Evolutionary conservation across 129 eudicot species (phyloP), one percentile per base, ranked within the genome.

Genomic region (Tagetes patula): DNA sequence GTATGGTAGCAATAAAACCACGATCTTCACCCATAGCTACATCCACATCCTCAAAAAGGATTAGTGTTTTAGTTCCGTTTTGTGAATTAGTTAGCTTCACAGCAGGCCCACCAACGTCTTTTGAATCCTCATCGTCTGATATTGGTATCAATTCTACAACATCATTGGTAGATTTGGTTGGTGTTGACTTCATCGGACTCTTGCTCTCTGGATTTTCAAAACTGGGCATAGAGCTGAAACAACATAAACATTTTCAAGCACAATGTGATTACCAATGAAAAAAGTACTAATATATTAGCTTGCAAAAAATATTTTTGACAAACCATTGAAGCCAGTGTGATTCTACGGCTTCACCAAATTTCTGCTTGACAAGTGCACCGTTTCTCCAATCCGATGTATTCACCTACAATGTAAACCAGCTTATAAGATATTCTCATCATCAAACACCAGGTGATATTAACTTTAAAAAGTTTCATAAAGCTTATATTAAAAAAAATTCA

Each of bases 11-110:
- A 78, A 91, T 76, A 80, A 95, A 86, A 58, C 99, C 97, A 76
- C 86, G 97, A 70, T 95, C 99, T 85, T 95, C 99, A 83, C 40
- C 75, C 3, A 89, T 59, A 75, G 79, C 80, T 47, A 87, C 90
- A 88, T 95, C 99, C 67, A 95, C 96, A 80, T 95, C 99, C 87
- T 95, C 99, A 69, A 95, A 95, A 53, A 95, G 90, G 72, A 95
- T 95, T 73, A 95, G 69, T 42, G 91, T 88, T 85, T 88, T 95
- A 55, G 71, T 78, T 71, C 79, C 93, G 71, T 76, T 77, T 65
- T 80, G 88, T 72, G 75, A 75, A 74, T 45, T 41, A 5, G 6
- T 5, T 36, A 62, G 77, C 73, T 70, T 76, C 31, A 30, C 13
- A 36, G 42, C 73, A 0, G 72, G 69, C 76, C 58, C 75, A 61